Conservation (phyloP, 192 early-diverging fungal genomes). For the Rhizophagus clarus region DNA sequence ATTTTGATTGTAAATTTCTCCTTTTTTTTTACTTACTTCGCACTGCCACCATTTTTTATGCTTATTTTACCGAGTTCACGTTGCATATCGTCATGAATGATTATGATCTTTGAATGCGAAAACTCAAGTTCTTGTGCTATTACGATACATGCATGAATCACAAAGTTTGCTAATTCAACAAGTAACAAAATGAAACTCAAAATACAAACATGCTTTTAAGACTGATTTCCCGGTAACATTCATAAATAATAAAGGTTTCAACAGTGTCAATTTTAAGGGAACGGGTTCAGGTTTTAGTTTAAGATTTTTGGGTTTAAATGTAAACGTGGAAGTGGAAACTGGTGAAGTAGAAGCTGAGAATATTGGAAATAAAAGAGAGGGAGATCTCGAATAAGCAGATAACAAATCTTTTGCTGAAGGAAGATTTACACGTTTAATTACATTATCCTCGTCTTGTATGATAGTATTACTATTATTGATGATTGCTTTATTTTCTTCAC, state of each 20-base stretch:
- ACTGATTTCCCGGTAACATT: conserved; percentile 69
- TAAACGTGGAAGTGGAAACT: neutral
- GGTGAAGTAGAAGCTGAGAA: too few species aligned
- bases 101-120: conserved; percentile 47
- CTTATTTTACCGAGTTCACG: conserved; percentile 63
- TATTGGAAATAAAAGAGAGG: neutral
- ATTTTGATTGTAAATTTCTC: neutral
- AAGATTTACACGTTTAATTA: neutral
- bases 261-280: conserved; percentile 50
- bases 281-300: conserved; percentile 22
- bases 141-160: neutral
- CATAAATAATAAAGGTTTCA: conserved; percentile 70
- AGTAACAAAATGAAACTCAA: neutral
- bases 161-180: neutral
- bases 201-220: conserved; percentile 60
- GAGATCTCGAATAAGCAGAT: too few species aligned
- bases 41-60: conserved; percentile 62
- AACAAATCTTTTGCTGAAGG: neutral
- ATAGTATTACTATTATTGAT: neutral
- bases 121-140: conserved; percentile 53
- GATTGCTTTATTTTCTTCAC: neutral
- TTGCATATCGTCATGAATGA: conserved; percentile 78
- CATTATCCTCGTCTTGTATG: neutral
- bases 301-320: conserved; percentile 5
- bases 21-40: conserved; percentile 44